Evolutionary conservation across 495 filamentous ascomycete genomes (phyloP), one percentile per base, ranked within the genome.

Genomic region (Amorphotheca resinae): DNA sequence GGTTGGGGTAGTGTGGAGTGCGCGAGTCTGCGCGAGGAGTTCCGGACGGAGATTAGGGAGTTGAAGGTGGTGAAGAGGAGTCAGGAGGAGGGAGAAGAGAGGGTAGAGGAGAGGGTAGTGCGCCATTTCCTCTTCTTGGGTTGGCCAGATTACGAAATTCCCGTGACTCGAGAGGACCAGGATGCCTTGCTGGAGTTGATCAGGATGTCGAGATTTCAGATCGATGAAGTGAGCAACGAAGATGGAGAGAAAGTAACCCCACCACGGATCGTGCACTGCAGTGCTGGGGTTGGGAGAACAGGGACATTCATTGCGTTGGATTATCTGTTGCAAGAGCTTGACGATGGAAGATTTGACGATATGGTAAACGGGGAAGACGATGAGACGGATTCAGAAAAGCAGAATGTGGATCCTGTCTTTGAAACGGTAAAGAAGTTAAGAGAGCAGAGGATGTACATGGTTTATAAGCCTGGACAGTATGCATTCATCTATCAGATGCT

Each of bases 251-350:
- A 61, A 59, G n/a, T 55, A 59, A n/a, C 59, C 66, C 6, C 89
- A 82, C 87, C 88, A 4, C 78, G 88, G 30, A 78, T 95, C 40
- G 76, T 95, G n/a, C 89, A 95, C 57, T 95, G 87, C 62, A 86
- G 80, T 48, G 89, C 89, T 8, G 89, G 89, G 15, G 91, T 96
- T 8, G 89, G 89, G 16, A 77, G 89, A 38, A 87, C 81, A 14
- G 89, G 89, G 34, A 95, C 89, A 0, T 96, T 95, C 57, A 93
- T 96, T 48, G 82, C 87, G 3, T 75, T 96, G 3, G 91, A 95
- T 61, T 80, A 88, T 52, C 72, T 96, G 33, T 69, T 93, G 33
- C 68, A 74, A 21, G 85, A 93, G 59, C 65, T 95, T 7, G 76
- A 84, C 22, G 73, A 77, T 7, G 89, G 85, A 18, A 68, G 72